phyloP scores from a whole-genome alignment of 805 yeast species.

The Myxozyma melibiosi region DNA sequence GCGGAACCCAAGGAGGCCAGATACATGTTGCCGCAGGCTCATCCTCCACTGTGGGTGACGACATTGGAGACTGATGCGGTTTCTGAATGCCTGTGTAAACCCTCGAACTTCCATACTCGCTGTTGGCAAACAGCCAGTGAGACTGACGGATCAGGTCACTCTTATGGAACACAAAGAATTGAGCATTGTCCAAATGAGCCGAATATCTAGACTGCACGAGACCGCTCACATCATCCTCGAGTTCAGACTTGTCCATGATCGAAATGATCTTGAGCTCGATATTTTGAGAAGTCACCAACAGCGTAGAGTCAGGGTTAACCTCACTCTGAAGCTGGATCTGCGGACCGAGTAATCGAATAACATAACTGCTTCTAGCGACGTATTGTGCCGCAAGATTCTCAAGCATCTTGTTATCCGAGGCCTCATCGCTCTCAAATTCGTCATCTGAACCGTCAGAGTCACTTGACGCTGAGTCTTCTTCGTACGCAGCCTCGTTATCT shows the following conservation, averaged over 20 bases:
- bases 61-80: neutral
- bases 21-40: slow-evolving; percentile 29
- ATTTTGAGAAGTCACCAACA: slow-evolving; percentile 71
- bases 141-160: slow-evolving; percentile 46
- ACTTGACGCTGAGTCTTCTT: neutral
- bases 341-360: slow-evolving; percentile 72
- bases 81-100: slow-evolving; percentile 8
- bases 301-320: slow-evolving; percentile 56
- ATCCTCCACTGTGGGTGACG: neutral
- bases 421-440: neutral
- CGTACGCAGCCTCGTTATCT: neutral
- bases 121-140: slow-evolving; percentile 50
- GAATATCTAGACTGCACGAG: slow-evolving; percentile 70
- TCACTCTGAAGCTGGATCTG: slow-evolving; percentile 72
- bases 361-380: slow-evolving; percentile 52
- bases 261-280: slow-evolving; percentile 71
- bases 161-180: slow-evolving; percentile 66
- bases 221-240: slow-evolving; percentile 49
- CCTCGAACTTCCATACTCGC: slow-evolving; percentile 61
- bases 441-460: neutral
- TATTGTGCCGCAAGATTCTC: slow-evolving; percentile 38
- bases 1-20: slow-evolving; percentile 93
- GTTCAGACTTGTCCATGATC: slow-evolving; percentile 53
- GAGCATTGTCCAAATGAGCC: slow-evolving; percentile 66
- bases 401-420: slow-evolving; percentile 36